Base-by-base conservation (phyloP, 257 asterid genomes). In the Echium plantagineum region DNA sequence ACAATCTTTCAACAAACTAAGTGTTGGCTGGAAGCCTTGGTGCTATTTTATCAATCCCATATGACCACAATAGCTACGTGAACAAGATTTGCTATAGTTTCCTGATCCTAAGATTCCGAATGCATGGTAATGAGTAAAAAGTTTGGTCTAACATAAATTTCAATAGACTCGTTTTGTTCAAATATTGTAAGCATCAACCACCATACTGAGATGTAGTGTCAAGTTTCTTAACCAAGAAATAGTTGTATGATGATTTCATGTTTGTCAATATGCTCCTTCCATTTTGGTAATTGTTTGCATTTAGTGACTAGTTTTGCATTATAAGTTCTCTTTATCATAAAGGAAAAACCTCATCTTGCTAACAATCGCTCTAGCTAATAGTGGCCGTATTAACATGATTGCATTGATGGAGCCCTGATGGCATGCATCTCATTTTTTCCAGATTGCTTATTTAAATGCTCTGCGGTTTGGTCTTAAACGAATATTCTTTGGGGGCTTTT, bases 381-480 rank as follows among this genome's bases (percentile, higher is more conserved):
- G 6, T 35, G 47, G 47, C 9, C 0, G 47, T 15, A 35, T 35
- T 35, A 8, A 35, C 19, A 55, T 19, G 42, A 16, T 48, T 55
- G 51, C 54, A 18, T 46, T 20, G 18, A 9, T 19, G 31, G 21
- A 35, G 47, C 56, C n/a, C 62, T 51, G 53, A 28, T 55, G 62
- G 55, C 51, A 22, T 61, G 48, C 64, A 31, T 58, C 62, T 60
- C 59, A 66, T 24, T 13, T 21, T 61, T 55, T 38, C 62, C 19
- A 89, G 97, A 89, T 89, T 49, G 94, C 97, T 42, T 84, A 89
- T 78, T 71, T 89, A 77, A 89, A 86, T 63, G 97, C 97, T 17
- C 68, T 80, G 52, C 94, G 76, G 35, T 89, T 82, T 21, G 94
- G 95, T 66, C 80, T 89, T 66, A 89, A 86, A 73, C 69, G 94